Percentiles rank a stretch among this genome's conserved stretches.
Evolutionary conservation across 805 yeast genomes (phyloP).

Genomic region (Pichia eremophila): DNA sequence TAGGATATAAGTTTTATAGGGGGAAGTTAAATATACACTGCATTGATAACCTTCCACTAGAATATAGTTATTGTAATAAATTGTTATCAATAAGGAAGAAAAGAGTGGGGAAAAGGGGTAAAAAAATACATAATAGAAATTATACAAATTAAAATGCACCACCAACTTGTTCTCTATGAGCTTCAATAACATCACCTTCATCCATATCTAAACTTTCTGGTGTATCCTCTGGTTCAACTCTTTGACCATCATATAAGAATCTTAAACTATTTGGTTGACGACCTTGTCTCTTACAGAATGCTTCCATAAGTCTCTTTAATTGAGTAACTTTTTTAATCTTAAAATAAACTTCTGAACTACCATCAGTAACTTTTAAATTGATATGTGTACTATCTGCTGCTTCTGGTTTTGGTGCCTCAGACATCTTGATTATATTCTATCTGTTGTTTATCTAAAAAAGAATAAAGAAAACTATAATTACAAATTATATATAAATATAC

Average conservation of each 20-base stretch:
- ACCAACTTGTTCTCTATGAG: conserved; percentile 90
- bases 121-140: too few species aligned
- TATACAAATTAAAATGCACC: conserved; percentile 25
- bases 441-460: neutral
- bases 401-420: conserved; percentile 43
- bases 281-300: conserved; percentile 96
- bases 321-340: conserved; percentile 91
- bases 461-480: too few species aligned
- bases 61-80: too few species aligned
- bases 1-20: too few species aligned
- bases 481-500: too few species aligned
- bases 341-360: conserved; percentile 88
- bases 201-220: conserved; percentile 91
- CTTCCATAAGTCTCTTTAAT: conserved; percentile 90
- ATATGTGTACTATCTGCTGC: conserved; percentile 45
- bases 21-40: too few species aligned
- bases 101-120: too few species aligned
- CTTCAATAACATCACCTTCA: conserved; percentile 94
- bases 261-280: conserved; percentile 74
- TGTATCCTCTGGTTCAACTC: conserved; percentile 80
- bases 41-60: too few species aligned
- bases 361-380: conserved; percentile 90
- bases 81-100: too few species aligned
- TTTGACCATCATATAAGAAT: conserved; percentile 87
- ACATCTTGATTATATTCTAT: conserved; percentile 14